Conservation (phyloP, 1,139 yeast species). For the Protomyces lactucae-debilis region DNA sequence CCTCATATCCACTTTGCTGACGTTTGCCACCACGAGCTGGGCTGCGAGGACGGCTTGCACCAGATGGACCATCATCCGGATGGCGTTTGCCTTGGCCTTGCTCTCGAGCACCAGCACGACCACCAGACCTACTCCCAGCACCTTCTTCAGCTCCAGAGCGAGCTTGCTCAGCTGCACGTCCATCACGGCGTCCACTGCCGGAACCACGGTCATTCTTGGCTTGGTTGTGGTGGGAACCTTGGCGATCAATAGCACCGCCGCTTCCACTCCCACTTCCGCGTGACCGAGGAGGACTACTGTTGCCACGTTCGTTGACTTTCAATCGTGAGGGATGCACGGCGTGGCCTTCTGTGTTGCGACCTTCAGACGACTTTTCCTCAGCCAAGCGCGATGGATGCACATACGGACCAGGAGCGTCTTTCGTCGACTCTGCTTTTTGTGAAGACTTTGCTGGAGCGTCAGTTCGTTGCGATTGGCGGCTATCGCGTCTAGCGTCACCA, state of each 20-base stretch:
- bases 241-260: background rate
- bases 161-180: background rate
- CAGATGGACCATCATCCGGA: background rate
- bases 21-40: background rate
- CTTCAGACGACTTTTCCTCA: background rate
- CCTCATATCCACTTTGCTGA: background rate
- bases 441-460: too few species aligned
- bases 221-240: background rate
- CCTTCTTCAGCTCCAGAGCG: background rate
- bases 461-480: too few species aligned
- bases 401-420: background rate
- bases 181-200: background rate
- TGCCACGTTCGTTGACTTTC: background rate
- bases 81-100: background rate
- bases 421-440: too few species aligned
- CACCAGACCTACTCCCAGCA: background rate
- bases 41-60: background rate
- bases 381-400: background rate
- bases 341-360: background rate
- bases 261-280: background rate
- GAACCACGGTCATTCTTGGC: background rate
- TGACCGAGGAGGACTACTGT: too few species aligned
- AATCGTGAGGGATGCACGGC: background rate
- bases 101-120: background rate
- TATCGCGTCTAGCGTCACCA: too few species aligned